Conservation (phyloP, 768 basidiomycete genomes). For the Lanmaoa rubissima region DNA sequence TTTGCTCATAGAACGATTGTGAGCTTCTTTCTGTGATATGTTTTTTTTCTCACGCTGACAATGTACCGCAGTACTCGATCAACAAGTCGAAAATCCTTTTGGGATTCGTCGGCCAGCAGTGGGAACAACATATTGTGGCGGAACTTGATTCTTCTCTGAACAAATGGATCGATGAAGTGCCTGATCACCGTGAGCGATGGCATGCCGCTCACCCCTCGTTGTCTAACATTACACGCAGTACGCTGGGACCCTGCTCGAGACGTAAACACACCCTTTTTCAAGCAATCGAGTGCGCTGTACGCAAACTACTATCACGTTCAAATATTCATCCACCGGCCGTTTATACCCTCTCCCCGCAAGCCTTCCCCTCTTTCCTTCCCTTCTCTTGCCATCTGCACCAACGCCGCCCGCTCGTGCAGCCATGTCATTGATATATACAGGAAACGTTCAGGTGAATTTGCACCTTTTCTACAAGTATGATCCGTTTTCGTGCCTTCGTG, state of each 20-base stretch:
- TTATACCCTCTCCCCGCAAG: constrained; percentile 65
- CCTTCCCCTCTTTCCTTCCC: constrained; percentile 47
- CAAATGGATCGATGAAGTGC: constrained; percentile 73
- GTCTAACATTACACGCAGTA: constrained; percentile 26
- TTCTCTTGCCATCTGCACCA: constrained; percentile 82
- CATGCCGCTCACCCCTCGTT: neutral
- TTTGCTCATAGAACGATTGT: constrained; percentile 63
- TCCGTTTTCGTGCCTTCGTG: too few relatives aligned
- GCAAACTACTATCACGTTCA: constrained; percentile 53
- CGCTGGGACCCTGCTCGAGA: constrained; percentile 47
- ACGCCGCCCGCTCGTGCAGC: constrained; percentile 73
- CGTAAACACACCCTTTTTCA: constrained; percentile 36
- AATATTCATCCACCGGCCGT: constrained; percentile 77
- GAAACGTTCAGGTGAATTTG: constrained; percentile 28
- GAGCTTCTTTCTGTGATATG: constrained; percentile 13
- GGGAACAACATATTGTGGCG: constrained; percentile 63
- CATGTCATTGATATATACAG: constrained; percentile 65
- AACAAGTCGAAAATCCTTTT: constrained; percentile 58
- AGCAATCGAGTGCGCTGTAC: constrained; percentile 52
- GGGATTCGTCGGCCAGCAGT: constrained; percentile 49
- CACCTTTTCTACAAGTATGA: constrained; percentile 32
- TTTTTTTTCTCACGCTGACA: neutral
- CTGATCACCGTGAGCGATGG: constrained; percentile 37
- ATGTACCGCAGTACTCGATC: constrained; percentile 58
- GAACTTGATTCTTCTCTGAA: constrained; percentile 77